Evolutionary conservation across 192 early-diverging fungal genomes (phyloP).

Genomic region (Geranomyces variabilis): DNA sequence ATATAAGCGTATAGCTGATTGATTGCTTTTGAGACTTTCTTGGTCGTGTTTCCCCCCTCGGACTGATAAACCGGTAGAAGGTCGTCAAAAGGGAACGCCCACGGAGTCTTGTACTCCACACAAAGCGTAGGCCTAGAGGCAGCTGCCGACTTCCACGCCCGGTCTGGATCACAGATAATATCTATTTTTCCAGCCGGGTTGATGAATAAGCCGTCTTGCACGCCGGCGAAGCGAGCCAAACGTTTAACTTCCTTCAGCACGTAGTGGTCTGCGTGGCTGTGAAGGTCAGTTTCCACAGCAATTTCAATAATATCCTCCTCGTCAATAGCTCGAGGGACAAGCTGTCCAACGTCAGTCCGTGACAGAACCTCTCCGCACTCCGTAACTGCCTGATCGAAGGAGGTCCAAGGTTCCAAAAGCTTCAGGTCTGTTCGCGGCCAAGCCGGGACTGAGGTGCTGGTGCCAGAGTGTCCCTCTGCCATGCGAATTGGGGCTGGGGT

Average conservation of each 20-base stretch:
- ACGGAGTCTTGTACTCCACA: too few species aligned
- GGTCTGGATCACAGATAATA: too few species aligned
- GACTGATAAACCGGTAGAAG: too few species aligned
- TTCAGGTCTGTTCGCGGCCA: slow-evolving; percentile 5
- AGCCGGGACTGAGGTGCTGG: too few species aligned
- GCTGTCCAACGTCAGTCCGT: slow-evolving; percentile 2
- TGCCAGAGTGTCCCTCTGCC: too few species aligned
- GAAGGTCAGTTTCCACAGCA: slow-evolving; percentile 5
- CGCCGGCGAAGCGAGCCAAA: slow-evolving; percentile 5
- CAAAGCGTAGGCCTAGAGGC: too few species aligned
- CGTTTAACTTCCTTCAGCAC: slow-evolving; percentile 3
- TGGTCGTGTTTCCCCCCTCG: too few species aligned
- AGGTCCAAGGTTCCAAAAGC: slow-evolving; percentile 3
- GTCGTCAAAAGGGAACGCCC: too few species aligned
- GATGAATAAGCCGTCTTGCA: slow-evolving; percentile 5
- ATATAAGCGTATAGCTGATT: too few species aligned
- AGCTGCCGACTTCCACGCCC: too few species aligned
- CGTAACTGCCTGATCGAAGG: background rate
- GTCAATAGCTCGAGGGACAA: background rate
- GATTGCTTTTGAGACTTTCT: too few species aligned
- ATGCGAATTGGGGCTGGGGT: too few species aligned
- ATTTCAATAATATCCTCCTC: slow-evolving; percentile 1
- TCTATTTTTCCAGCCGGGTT: slow-evolving; percentile 5
- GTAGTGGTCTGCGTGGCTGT: background rate
- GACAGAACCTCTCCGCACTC: slow-evolving; percentile 5